Percentiles rank a stretch among this genome's conserved stretches.
These are phyloP conservation scores for Trichosporon sp. DNA, from an alignment of 1,284 basidiomycete species.

Conservation along the genomic window DNA sequence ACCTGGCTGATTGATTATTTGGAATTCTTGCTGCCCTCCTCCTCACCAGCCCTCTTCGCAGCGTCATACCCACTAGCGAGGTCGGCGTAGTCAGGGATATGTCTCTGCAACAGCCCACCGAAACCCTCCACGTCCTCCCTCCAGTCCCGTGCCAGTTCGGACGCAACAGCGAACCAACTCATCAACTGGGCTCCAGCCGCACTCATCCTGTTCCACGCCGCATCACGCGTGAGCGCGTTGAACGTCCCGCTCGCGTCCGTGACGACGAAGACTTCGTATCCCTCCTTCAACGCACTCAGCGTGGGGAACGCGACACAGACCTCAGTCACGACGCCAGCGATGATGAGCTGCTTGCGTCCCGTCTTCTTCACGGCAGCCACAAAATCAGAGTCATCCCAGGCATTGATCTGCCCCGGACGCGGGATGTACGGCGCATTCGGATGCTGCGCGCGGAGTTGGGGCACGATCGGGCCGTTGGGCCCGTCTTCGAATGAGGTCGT, in stretches of 20 bases:
- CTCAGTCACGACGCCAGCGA: slow-evolving; percentile 30
- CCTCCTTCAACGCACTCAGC: slow-evolving; percentile 23
- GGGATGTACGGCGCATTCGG: slow-evolving; percentile 18
- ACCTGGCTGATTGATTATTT: background rate
- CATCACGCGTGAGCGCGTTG: slow-evolving; percentile 24
- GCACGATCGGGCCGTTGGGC: slow-evolving; percentile 30
- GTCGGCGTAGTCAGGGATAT: slow-evolving; percentile 27
- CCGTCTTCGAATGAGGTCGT: slow-evolving; percentile 28
- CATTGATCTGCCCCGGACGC: slow-evolving; percentile 30
- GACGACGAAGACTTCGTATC: slow-evolving; percentile 29
- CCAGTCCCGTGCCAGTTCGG: slow-evolving; percentile 27
- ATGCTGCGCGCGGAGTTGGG: slow-evolving; percentile 20
- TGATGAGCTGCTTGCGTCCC: slow-evolving; percentile 27
- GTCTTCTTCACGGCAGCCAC: slow-evolving; percentile 25
- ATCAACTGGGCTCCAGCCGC: slow-evolving; percentile 26
- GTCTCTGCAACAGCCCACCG: slow-evolving; percentile 9
- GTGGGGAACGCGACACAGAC: slow-evolving; percentile 27
- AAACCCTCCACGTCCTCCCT: slow-evolving; percentile 27
- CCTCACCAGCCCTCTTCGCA: background rate
- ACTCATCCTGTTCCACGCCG: slow-evolving; percentile 27
- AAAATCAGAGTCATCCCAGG: slow-evolving; percentile 31
- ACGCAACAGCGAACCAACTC: slow-evolving; percentile 23
- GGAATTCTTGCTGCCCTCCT: background rate
- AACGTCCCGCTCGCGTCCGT: slow-evolving; percentile 29
- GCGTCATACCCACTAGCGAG: slow-evolving; percentile 18